These are phyloP conservation scores for Truncatella angustata DNA, from an alignment of 2,329 filamentous ascomycete species.

Conservation along the genomic window DNA sequence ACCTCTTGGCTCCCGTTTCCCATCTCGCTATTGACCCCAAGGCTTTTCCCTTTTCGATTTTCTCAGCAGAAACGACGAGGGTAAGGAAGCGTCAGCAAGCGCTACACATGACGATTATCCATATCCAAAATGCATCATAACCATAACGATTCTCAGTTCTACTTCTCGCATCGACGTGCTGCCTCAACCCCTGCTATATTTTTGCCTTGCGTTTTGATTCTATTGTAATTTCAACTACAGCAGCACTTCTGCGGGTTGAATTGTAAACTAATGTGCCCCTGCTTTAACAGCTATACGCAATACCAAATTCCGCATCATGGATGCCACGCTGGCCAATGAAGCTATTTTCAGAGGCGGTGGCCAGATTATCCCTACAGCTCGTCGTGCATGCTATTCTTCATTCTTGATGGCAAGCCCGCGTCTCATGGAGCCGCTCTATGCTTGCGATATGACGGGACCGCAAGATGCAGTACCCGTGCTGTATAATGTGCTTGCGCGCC, in stretches of 20 bases:
- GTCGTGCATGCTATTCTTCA: slow-evolving; percentile 89
- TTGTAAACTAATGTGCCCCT: background rate
- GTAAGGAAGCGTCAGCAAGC: background rate
- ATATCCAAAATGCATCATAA: no score
- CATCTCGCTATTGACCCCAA: background rate
- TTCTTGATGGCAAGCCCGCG: slow-evolving; percentile 97
- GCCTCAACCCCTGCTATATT: no score
- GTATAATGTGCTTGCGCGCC: slow-evolving; percentile 86
- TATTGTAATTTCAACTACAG: slow-evolving; percentile 16
- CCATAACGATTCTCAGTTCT: no score
- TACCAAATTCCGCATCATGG: slow-evolving; percentile 94
- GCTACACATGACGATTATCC: no score
- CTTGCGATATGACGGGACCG: slow-evolving; percentile 87
- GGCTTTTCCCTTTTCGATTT: background rate
- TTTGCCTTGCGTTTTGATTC: background rate
- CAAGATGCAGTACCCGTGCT: slow-evolving; percentile 84
- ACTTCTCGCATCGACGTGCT: background rate
- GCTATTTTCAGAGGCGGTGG: slow-evolving; percentile 94
- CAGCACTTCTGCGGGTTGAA: slow-evolving; percentile 9
- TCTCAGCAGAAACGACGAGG: background rate
- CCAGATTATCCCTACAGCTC: slow-evolving; percentile 93
- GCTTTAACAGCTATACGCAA: slow-evolving; percentile 77
- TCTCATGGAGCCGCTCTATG: slow-evolving; percentile 95
- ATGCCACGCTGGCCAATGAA: slow-evolving; percentile 81
- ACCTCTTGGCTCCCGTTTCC: background rate